Evolutionary conservation across 1,284 basidiomycete genomes (phyloP).

Genomic region (Sanghuangporus baumii): DNA sequence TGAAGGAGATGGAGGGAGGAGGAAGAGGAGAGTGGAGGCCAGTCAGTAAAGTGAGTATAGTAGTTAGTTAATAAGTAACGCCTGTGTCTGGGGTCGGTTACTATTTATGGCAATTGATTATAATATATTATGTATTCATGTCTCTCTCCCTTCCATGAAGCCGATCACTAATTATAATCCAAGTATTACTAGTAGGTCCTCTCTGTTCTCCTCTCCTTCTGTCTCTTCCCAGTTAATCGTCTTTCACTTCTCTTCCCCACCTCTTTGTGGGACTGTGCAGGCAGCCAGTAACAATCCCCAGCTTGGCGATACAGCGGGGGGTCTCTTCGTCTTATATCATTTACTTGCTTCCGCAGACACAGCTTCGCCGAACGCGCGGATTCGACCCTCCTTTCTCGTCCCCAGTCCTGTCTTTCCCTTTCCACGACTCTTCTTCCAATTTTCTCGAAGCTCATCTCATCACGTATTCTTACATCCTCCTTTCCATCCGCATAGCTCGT

Average conservation of each 20-base stretch:
- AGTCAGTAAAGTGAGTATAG: slow-evolving; percentile 10
- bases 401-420: neutral
- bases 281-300: neutral
- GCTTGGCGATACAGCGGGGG: neutral
- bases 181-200: neutral
- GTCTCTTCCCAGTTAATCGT: neutral
- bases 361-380: neutral
- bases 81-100: neutral
- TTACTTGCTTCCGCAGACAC: neutral
- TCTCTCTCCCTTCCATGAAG: neutral
- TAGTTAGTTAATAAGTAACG: neutral
- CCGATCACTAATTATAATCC: neutral
- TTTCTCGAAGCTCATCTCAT: neutral
- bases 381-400: neutral
- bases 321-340: neutral
- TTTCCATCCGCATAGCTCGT: neutral
- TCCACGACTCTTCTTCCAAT: neutral
- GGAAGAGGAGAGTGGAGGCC: slow-evolving; percentile 14
- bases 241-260: neutral
- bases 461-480: neutral
- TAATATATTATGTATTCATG: neutral
- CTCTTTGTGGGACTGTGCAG: neutral
- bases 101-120: neutral
- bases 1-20: neutral
- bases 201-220: neutral